Base-by-base conservation (phyloP, 2,329 filamentous ascomycete genomes). In the Fusarium lyarnte region DNA sequence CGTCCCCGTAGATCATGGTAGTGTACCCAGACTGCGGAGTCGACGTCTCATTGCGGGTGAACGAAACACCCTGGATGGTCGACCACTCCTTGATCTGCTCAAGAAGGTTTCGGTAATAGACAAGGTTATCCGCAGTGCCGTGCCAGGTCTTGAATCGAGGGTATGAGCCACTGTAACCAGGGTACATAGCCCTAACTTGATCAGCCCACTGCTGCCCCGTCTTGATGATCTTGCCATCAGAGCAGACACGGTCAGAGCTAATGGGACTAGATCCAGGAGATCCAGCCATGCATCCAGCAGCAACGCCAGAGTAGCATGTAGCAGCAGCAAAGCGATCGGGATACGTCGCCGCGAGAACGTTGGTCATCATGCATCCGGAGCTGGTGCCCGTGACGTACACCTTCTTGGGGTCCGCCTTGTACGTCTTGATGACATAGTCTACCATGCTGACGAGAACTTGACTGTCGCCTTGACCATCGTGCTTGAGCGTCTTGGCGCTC, bases 311-410 rank as follows among this genome's bases (percentile, higher is more conserved):
- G 29, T 65, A 65, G 21, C 59, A 65, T 4, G 63, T 65, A 4
- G 47, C 59, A 42, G 63, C 59, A 7, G 42, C 41, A 29, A 65
- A 64, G 2, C 59, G 59, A 14, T 65, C 59, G 3, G 63, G 63
- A 21, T 65, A 65, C 0, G 63, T 65, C 2, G 59, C 59, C 4
- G 63, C 59, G n/a, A 65, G 60, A 9, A 65, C 59, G 21, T 65
- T 65, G 14, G 63, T 65, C 59, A 65, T 65, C 59, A 65, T 65
- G 6, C 59, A 65, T 36, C 63, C 47, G 13, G 63, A 65, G 59
- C 63, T 65, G 13, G 59, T 57, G 0, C 59, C 59, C 3, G 63
- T 65, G 17, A 64, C 59, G 16, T 64, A 65, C 14, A 64, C 23
- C 17, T 64, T 65, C 7, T 33, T 65, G 2, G 11, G 23, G 2